Conservation (phyloP, 768 basidiomycete species). For the Termitomyces titanicus region DNA sequence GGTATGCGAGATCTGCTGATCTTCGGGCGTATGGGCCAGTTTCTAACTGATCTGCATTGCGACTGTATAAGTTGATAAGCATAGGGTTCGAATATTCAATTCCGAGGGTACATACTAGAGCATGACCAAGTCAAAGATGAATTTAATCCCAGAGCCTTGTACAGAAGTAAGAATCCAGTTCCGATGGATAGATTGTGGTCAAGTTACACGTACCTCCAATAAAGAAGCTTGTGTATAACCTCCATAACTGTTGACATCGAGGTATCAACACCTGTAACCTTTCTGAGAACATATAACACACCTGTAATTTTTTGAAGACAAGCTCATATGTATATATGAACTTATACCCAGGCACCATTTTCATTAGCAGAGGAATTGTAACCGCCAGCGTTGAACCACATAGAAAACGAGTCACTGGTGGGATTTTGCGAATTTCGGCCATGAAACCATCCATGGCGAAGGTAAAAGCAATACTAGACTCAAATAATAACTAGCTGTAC, state of each 20-base stretch:
- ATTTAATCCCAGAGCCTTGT: constrained; percentile 45
- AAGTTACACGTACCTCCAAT: constrained; percentile 46
- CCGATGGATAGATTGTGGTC: background rate
- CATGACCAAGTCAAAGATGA: constrained; percentile 67
- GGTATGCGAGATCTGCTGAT: constrained; percentile 78
- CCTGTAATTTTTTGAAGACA: constrained; percentile 51
- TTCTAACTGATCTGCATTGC: constrained; percentile 64
- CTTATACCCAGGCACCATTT: constrained; percentile 48
- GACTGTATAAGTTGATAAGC: constrained; percentile 36
- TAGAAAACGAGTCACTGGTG: constrained; percentile 76
- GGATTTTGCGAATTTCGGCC: constrained; percentile 74
- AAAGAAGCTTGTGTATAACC: constrained; percentile 71
- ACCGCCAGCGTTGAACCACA: constrained; percentile 57
- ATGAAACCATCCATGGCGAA: constrained; percentile 41
- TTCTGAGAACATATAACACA: constrained; percentile 21
- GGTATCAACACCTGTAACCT: background rate
- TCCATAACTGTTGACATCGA: constrained; percentile 55
- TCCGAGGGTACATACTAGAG: constrained; percentile 51
- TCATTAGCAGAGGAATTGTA: constrained; percentile 53
- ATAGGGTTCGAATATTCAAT: background rate
- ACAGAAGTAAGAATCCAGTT: background rate
- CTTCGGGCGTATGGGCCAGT: constrained; percentile 49
- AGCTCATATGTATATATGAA: constrained; percentile 49
- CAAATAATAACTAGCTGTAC: no score
- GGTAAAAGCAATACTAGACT: background rate